phyloP scores from a whole-genome alignment of 257 asterid genomes.

The Solanum infundibuliforme region DNA sequence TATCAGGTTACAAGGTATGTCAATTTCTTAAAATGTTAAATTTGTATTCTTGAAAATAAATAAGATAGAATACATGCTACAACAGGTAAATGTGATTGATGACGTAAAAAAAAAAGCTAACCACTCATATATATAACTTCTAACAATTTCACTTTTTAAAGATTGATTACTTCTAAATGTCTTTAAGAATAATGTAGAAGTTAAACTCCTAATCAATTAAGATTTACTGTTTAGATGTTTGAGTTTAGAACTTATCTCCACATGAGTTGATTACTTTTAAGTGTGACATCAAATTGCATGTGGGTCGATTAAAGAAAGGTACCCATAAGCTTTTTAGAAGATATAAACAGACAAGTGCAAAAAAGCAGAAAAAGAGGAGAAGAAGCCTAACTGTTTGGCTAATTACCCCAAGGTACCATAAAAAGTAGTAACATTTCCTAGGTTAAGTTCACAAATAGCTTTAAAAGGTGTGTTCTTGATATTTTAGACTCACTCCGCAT shows the following conservation, averaged over 20 bases:
- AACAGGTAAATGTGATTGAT: not conserved
- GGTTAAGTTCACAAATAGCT: not conserved
- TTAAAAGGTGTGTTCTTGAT: not conserved
- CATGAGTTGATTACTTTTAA: not conserved
- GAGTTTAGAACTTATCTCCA: not conserved
- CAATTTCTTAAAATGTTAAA: not conserved
- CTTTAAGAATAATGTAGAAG: not conserved
- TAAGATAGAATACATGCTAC: not conserved
- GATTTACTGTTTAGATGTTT: not conserved
- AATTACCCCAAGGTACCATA: not conserved
- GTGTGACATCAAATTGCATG: not conserved
- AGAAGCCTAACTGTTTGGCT: not conserved
- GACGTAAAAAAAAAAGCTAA: not conserved
- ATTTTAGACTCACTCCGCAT: not conserved
- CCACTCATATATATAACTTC: not conserved
- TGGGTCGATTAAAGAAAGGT: not conserved
- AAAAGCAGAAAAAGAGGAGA: not conserved
- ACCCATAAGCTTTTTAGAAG: not conserved
- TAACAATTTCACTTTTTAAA: not conserved
- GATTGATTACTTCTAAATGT: not conserved
- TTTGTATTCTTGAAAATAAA: not conserved
- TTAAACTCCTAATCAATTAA: not conserved
- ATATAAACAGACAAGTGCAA: not conserved
- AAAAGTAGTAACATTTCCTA: not conserved
- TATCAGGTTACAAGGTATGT: not conserved